phyloP scores from a whole-genome alignment of 164 flowering plant genomes.

The Chimonanthus salicifolius region DNA sequence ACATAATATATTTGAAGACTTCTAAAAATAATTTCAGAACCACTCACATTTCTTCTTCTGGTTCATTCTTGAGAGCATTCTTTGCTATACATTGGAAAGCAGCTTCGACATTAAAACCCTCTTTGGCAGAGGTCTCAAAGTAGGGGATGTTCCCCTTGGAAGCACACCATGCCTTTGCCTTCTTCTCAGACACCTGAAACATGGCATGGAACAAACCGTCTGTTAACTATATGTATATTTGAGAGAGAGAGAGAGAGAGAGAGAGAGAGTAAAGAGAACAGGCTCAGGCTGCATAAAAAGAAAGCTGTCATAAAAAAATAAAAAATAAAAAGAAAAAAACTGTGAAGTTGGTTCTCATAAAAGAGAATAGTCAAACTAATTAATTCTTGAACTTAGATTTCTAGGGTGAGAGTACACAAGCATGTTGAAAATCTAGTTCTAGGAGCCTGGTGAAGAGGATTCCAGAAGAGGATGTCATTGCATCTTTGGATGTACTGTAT shows the following conservation, averaged over 20 bases:
- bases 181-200: slow-evolving; percentile 81
- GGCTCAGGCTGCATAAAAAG: too few relatives aligned
- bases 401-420: not conserved
- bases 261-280: not conserved
- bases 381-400: not conserved
- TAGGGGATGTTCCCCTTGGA: slow-evolving; percentile 91
- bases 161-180: slow-evolving; percentile 92
- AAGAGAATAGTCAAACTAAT: not conserved
- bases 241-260: too few relatives aligned
- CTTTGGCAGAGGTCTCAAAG: slow-evolving; percentile 92
- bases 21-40: not conserved
- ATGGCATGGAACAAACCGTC: not conserved
- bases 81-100: slow-evolving; percentile 83
- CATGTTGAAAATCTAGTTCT: not conserved
- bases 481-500: not conserved
- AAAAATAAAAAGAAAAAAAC: not conserved
- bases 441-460: not conserved
- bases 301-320: too few relatives aligned
- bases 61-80: slow-evolving; percentile 81
- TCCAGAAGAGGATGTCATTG: not conserved
- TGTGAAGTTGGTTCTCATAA: not conserved
- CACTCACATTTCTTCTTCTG: slow-evolving; percentile 84
- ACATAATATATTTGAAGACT: too few relatives aligned
- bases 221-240: not conserved
- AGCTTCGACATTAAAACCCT: slow-evolving; percentile 85